phyloP scores from a whole-genome alignment of 2,329 filamentous ascomycete species.

The Colletotrichum euphorbiae region DNA sequence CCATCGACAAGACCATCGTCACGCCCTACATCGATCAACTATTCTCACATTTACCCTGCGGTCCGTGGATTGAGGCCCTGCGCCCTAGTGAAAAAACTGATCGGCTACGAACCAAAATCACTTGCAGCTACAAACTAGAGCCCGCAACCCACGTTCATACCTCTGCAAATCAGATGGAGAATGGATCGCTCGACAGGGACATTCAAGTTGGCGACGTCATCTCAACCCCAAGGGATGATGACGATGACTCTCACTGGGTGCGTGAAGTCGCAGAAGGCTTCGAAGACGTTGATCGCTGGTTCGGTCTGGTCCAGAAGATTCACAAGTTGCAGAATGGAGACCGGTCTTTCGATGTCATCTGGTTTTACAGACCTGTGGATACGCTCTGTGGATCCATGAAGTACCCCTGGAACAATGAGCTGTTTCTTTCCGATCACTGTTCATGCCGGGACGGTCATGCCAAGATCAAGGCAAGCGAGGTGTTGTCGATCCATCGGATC shows the following conservation, averaged over 20 bases:
- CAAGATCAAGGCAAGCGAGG: slow-evolving; percentile 64
- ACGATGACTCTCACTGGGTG: slow-evolving; percentile 68
- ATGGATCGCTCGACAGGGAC: neutral
- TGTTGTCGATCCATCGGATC: slow-evolving; percentile 68
- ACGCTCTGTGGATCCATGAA: slow-evolving; percentile 75
- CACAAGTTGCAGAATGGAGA: slow-evolving; percentile 50
- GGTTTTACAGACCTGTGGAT: slow-evolving; percentile 78
- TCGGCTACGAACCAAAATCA: slow-evolving; percentile 46
- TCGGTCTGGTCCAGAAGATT: slow-evolving; percentile 74
- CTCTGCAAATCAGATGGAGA: slow-evolving; percentile 37
- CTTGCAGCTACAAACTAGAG: slow-evolving; percentile 46
- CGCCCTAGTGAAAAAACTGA: slow-evolving; percentile 45
- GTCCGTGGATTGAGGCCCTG: slow-evolving; percentile 58
- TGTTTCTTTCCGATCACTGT: slow-evolving; percentile 83
- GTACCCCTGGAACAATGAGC: slow-evolving; percentile 78
- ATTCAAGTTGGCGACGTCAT: slow-evolving; percentile 46
- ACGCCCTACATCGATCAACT: slow-evolving; percentile 75
- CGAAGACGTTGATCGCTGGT: slow-evolving; percentile 69
- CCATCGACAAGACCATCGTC: slow-evolving; percentile 66
- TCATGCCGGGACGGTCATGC: slow-evolving; percentile 65
- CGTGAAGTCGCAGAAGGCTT: slow-evolving; percentile 57
- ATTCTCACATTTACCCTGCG: slow-evolving; percentile 74
- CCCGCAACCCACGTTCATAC: slow-evolving; percentile 42
- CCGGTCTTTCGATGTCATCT: slow-evolving; percentile 71
- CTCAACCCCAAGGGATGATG: slow-evolving; percentile 57